Evolutionary conservation across 2,329 filamentous ascomycete genomes (phyloP), one percentile per base, ranked within the genome.

Genomic region (Epichloe coenophiala): DNA sequence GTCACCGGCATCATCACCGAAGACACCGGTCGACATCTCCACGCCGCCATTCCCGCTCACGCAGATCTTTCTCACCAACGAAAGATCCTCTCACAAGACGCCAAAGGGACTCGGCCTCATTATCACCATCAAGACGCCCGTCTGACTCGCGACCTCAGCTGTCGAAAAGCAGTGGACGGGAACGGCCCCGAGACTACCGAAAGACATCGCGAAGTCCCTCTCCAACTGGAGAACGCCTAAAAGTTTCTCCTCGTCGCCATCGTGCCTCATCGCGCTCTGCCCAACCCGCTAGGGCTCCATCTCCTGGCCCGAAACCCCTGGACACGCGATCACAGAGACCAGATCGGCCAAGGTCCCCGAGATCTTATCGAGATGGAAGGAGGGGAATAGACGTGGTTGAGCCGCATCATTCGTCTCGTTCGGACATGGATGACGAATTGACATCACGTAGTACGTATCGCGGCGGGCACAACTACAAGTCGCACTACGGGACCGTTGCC

Each of bases 391-490:
- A 57, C n/a, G 55, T 59, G 3, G 46, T 56, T 5, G 64, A 60
- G 38, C 58, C 56, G 38, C 58, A 67, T 45, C 65, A 67, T 43
- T 72, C 74, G 17, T 72, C 72, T 17, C 68, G 71, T 11, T 73
- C 75, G 12, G 75, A 73, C 47, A 63, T 73, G 38, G 74, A 78
- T 57, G 72, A 75, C 51, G 73, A 73, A 33, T 73, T 76, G 70
- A 63, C 65, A 17, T 67, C 69, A 13, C 66, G 73, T 42, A 67
- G 68, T 33, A 64, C 65, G 39, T 68, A 68, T 50, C 69, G 71
- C 49, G 67, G 69, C 50, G 66, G 67, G n/a, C 70, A 71, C 54
- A 56, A 66, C 17, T 59, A 64, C 36, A 68, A 66, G 51, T 58
- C 64, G 7, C 67, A 66, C 36, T 66, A 68, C 45, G 61, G 57